These are phyloP conservation scores for Zymoseptoria crescenta DNA, from an alignment of 2,329 filamentous ascomycete genomes.

Conservation along the genomic window DNA sequence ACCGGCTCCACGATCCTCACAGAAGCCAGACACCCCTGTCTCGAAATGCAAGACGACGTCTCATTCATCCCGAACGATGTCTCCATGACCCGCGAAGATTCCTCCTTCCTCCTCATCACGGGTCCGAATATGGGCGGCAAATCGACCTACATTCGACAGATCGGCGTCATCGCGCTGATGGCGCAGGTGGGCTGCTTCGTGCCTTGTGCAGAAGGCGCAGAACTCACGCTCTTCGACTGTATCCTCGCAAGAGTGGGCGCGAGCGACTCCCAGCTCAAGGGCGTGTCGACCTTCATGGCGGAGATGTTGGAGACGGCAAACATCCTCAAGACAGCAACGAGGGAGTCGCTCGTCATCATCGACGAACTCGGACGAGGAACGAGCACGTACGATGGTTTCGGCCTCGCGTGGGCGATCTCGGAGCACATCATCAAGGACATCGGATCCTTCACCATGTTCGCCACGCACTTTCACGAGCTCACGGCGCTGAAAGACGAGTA, in stretches of 20 bases:
- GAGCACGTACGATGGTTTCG: conserved; percentile 96
- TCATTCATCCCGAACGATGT: conserved; percentile 99
- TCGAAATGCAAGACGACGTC: conserved; percentile 98
- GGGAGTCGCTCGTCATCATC: conserved; percentile 95
- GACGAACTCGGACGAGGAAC: conserved; percentile 95
- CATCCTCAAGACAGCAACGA: conserved; percentile 92
- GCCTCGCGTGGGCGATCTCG: conserved; percentile 97
- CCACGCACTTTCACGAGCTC: conserved; percentile 96
- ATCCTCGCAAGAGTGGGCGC: conserved; percentile 94
- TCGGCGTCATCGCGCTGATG: conserved; percentile 94
- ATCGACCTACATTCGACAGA: conserved; percentile 95
- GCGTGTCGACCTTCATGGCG: conserved; percentile 98
- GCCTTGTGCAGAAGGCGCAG: conserved; percentile 70
- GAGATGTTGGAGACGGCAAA: conserved; percentile 99
- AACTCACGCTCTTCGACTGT: conserved; percentile 92
- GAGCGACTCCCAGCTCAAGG: conserved; percentile 93
- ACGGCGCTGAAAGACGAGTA: conserved; percentile 84
- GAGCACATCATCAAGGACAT: conserved; percentile 97
- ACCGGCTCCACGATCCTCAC: conserved; percentile 82
- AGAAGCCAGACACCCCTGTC: conserved; percentile 90
- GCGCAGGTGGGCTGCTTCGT: conserved; percentile 96
- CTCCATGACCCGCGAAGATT: conserved; percentile 64
- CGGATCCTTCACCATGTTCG: conserved; percentile 87
- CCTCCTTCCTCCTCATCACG: conserved; percentile 92
- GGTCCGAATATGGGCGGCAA: conserved; percentile 99